These are phyloP conservation scores for Phytophthora sp. DNA, from an alignment of 352 stramenopile species.

Conservation along the genomic window DNA sequence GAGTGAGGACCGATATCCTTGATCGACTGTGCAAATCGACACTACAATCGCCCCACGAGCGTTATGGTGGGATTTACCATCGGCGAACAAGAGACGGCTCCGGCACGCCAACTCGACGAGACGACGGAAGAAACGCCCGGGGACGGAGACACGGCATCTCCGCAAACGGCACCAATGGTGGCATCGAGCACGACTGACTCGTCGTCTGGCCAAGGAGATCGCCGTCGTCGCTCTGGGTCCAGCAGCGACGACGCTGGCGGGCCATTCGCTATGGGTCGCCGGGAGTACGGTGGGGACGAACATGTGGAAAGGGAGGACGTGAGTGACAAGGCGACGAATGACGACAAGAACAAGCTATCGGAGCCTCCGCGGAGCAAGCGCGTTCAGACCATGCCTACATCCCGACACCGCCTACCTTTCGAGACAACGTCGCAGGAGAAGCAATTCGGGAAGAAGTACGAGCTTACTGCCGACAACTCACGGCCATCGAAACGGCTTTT, in stretches of 20 bases:
- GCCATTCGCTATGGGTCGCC: not conserved
- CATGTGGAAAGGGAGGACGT: slow-evolving; percentile 8
- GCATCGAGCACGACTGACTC: too few relatives aligned
- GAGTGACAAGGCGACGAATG: not conserved
- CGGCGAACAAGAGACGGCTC: too few relatives aligned
- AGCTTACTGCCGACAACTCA: slow-evolving; percentile 19
- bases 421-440: not conserved
- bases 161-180: too few relatives aligned
- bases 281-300: not conserved
- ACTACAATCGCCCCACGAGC: too few relatives aligned
- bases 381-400: slow-evolving; percentile 6
- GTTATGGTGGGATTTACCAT: too few relatives aligned
- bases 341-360: not conserved
- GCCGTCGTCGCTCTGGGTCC: not conserved
- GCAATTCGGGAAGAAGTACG: slow-evolving; percentile 14
- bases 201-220: not conserved
- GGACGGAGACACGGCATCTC: too few relatives aligned
- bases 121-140: too few relatives aligned
- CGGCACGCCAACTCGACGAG: too few relatives aligned
- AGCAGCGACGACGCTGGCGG: not conserved
- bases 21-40: too few relatives aligned
- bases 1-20: too few relatives aligned
- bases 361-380: too few relatives aligned
- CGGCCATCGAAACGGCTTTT: slow-evolving; percentile 1
- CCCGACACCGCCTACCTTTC: not conserved